phyloP scores from a whole-genome alignment of 2,329 filamentous ascomycete species.

The Verticillium klebahnii region DNA sequence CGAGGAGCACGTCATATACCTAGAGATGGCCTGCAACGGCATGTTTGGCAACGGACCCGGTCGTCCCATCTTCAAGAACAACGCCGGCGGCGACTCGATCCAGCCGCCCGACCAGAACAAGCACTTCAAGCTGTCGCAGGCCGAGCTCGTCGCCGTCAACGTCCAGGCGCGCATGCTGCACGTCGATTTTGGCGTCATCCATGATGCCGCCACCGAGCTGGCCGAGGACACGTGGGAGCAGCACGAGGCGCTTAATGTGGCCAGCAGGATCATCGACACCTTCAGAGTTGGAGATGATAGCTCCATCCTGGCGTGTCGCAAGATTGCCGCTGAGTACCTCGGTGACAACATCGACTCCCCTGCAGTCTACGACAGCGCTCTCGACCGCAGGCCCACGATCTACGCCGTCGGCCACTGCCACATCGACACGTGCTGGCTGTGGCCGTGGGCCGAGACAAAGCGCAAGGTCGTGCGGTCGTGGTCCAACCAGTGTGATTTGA shows the following conservation, averaged over 20 bases:
- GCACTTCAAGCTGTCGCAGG: conserved; percentile 51
- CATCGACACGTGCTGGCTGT: conserved; percentile 68
- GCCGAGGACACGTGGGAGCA: conserved; percentile 58
- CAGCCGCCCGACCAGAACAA: conserved; percentile 57
- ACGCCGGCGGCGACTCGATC: conserved; percentile 53
- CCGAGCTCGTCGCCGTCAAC: conserved; percentile 60
- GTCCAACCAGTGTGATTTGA: conserved; percentile 64
- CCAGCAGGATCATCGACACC: conserved; percentile 59
- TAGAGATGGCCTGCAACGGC: conserved; percentile 67
- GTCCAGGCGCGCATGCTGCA: conserved; percentile 54
- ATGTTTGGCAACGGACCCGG: conserved; percentile 52
- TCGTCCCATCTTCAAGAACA: conserved; percentile 16
- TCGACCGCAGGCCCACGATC: conserved; percentile 49
- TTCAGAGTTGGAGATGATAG: conserved; percentile 57
- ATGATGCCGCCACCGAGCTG: conserved; percentile 62
- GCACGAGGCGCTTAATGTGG: conserved; percentile 57
- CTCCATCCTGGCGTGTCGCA: conserved; percentile 49
- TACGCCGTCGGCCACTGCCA: conserved; percentile 64
- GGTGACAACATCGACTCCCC: conserved; percentile 55
- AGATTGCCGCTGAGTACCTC: conserved; percentile 56
- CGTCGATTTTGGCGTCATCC: conserved; percentile 63
- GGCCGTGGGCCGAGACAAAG: conserved; percentile 67
- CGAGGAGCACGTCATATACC: conserved; percentile 58
- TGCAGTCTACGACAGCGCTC: conserved; percentile 47
- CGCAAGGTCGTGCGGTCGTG: conserved; percentile 66